Conservation (phyloP, 768 basidiomycete genomes). For the Agrocybe praecox region DNA sequence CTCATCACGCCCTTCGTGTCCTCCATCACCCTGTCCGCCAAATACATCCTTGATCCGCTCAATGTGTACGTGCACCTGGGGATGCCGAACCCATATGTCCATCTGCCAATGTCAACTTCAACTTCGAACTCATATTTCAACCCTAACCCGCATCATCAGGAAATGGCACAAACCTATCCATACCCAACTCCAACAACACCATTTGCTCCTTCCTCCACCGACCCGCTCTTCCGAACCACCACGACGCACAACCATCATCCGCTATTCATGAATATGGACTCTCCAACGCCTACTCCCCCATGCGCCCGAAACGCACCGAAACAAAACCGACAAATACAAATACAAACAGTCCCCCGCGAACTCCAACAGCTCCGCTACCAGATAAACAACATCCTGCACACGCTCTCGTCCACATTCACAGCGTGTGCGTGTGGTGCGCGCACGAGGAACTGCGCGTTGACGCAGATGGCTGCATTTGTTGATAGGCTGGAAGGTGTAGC, state of each 20-base stretch:
- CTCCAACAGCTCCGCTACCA: slow-evolving; percentile 60
- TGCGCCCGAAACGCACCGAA: too few species aligned
- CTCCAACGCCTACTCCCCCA: background rate
- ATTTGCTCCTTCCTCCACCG: too few species aligned
- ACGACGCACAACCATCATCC: background rate
- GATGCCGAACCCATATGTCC: too few species aligned
- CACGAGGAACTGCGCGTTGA: too few species aligned
- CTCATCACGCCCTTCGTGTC: slow-evolving; percentile 68
- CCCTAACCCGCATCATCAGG: too few species aligned
- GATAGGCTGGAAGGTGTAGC: slow-evolving; percentile 20
- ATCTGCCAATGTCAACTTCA: too few species aligned
- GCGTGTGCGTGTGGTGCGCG: slow-evolving; percentile 74
- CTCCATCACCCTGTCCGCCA: slow-evolving; percentile 62
- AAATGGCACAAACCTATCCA: too few species aligned
- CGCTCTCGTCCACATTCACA: slow-evolving; percentile 70
- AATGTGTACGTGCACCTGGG: too few species aligned
- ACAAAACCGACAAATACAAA: too few species aligned
- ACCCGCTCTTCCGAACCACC: background rate
- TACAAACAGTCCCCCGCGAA: slow-evolving; percentile 44
- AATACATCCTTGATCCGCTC: slow-evolving; percentile 77
- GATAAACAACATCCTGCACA: slow-evolving; percentile 70
- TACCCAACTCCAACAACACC: too few species aligned
- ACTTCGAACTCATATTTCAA: too few species aligned
- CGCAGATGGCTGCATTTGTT: slow-evolving; percentile 71
- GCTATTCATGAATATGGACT: background rate